Evolutionary conservation across 1,139 yeast species (phyloP).

Genomic region (Pichia sp.): DNA sequence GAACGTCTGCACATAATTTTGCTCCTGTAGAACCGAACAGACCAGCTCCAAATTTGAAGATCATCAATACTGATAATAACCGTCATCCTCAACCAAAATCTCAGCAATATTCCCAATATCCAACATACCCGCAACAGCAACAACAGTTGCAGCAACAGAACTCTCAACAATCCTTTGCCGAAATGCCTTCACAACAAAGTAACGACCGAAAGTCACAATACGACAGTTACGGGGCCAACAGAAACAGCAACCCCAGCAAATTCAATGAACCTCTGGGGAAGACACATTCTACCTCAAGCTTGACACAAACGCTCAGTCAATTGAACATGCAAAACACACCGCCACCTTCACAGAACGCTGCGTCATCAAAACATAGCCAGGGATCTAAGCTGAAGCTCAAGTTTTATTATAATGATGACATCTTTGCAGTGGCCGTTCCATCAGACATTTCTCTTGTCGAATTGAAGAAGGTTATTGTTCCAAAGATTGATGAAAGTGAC

Average conservation of each 20-base stretch:
- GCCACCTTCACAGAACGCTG: not conserved
- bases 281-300: conserved; percentile 5
- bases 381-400: conserved; percentile 50
- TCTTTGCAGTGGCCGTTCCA: conserved; percentile 79
- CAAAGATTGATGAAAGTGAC: conserved; percentile 44
- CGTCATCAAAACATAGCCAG: conserved; percentile 13
- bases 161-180: conserved; percentile 2
- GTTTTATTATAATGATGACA: conserved; percentile 83
- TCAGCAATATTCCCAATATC: too few species aligned
- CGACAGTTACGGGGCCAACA: too few species aligned
- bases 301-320: not conserved
- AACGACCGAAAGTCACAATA: conserved; percentile 27
- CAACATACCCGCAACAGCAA: conserved; percentile 8
- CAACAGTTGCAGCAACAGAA: conserved; percentile 8
- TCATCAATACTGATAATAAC: conserved; percentile 15
- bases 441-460: conserved; percentile 52
- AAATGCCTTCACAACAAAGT: conserved; percentile 25
- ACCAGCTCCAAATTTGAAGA: conserved; percentile 24
- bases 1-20: conserved; percentile 6
- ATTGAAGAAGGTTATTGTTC: conserved; percentile 54
- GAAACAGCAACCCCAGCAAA: conserved; percentile 17
- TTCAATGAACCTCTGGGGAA: conserved; percentile 15
- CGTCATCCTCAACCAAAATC: not conserved
- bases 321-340: not conserved
- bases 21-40: conserved; percentile 22